phyloP scores from a whole-genome alignment of 441 rosid species.

The Erodium chrysanthum region DNA sequence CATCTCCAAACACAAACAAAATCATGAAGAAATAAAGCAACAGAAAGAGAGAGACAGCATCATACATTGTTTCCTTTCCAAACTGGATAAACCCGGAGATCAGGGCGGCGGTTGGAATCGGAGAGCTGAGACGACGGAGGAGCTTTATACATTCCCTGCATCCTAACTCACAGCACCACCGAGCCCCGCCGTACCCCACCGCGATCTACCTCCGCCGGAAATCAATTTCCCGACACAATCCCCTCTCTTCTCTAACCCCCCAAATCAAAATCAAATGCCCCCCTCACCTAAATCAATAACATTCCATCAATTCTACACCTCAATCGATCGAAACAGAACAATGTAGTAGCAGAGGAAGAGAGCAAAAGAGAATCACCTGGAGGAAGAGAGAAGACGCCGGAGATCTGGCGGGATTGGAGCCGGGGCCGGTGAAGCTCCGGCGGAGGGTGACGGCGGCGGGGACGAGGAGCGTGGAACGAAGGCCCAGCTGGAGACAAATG shows the following conservation, averaged over 20 bases:
- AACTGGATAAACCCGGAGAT: slow-evolving; percentile 45
- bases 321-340: background rate
- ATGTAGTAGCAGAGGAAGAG: background rate
- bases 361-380: background rate
- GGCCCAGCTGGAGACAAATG: background rate
- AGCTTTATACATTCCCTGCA: slow-evolving; percentile 20
- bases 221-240: background rate
- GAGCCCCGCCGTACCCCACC: background rate
- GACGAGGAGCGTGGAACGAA: background rate
- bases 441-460: background rate
- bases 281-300: too few relatives aligned
- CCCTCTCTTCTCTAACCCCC: background rate
- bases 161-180: slow-evolving; percentile 6
- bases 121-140: slow-evolving; percentile 32
- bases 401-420: background rate
- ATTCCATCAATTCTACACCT: background rate
- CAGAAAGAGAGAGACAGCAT: background rate
- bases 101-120: slow-evolving; percentile 28
- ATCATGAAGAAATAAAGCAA: background rate
- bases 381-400: background rate
- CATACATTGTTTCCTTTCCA: slow-evolving; percentile 92
- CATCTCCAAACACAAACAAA: too few relatives aligned
- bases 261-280: background rate
- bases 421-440: background rate
- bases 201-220: background rate